phyloP scores from a whole-genome alignment of 2,329 filamentous ascomycete genomes.

The Fusarium haematococcum region DNA sequence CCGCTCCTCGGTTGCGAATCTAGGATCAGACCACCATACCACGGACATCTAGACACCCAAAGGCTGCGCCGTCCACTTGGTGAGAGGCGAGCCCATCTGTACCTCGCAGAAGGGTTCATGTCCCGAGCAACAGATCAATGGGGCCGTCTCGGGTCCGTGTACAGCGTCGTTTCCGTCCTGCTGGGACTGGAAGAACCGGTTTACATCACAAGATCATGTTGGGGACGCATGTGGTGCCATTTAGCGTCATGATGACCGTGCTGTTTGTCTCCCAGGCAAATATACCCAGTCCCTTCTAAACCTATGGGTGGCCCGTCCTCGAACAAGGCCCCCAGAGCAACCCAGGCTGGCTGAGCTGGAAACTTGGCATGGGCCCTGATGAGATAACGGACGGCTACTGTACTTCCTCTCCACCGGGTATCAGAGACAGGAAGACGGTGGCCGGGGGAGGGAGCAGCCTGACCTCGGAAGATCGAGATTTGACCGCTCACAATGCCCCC shows the following conservation, averaged over 20 bases:
- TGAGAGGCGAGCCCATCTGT: conserved; percentile 20
- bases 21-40: conserved; percentile 46
- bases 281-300: conserved; percentile 17
- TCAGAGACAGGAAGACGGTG: background rate
- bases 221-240: conserved; percentile 33
- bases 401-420: conserved; percentile 9
- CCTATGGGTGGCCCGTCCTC: conserved; percentile 23
- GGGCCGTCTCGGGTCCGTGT: conserved; percentile 8
- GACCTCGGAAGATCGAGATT: conserved; percentile 28
- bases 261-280: conserved; percentile 12
- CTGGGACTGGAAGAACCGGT: conserved; percentile 23
- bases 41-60: conserved; percentile 29
- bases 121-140: conserved; percentile 25
- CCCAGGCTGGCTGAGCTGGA: conserved; percentile 12
- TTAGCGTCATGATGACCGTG: conserved; percentile 33
- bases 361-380: conserved; percentile 28
- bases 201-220: conserved; percentile 8
- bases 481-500: conserved; percentile 24
- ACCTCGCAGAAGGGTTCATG: conserved; percentile 21
- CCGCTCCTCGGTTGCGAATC: conserved; percentile 44
- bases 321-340: conserved; percentile 16
- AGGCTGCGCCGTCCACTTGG: conserved; percentile 18
- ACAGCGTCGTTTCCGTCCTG: conserved; percentile 26
- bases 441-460: conserved; percentile 11
- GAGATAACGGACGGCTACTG: conserved; percentile 27